These are phyloP conservation scores for Neobulgaria alba DNA, from an alignment of 2,329 filamentous ascomycete species.

Conservation along the genomic window DNA sequence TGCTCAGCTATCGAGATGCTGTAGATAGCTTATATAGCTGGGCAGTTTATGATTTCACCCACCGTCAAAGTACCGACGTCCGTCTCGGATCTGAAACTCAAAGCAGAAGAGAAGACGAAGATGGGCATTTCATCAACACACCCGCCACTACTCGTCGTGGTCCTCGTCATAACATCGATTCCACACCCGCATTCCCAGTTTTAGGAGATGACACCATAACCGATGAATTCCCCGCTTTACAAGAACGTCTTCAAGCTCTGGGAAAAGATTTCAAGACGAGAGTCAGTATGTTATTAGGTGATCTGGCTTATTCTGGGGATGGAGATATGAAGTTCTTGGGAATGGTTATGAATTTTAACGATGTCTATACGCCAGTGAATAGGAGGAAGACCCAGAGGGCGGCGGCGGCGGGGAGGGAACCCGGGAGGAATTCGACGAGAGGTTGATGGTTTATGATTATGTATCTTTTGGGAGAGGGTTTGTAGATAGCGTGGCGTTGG, in stretches of 20 bases:
- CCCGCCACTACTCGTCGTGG: constrained; percentile 25
- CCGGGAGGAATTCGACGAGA: constrained; percentile 46
- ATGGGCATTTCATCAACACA: constrained; percentile 19
- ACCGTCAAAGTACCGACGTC: constrained; percentile 75
- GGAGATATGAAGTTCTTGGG: constrained; percentile 92
- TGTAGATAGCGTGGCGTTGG: constrained; percentile 6
- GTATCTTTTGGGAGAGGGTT: neutral
- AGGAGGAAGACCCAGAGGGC: constrained; percentile 39
- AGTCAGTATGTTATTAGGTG: constrained; percentile 76
- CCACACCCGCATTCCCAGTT: constrained; percentile 15
- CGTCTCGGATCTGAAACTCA: constrained; percentile 47
- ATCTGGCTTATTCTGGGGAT: constrained; percentile 87
- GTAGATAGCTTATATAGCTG: constrained; percentile 93
- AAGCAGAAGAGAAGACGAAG: constrained; percentile 28
- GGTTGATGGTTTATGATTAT: constrained; percentile 7
- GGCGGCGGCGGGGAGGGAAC: constrained; percentile 8
- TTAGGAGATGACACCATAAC: constrained; percentile 33
- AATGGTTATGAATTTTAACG: constrained; percentile 98
- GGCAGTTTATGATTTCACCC: constrained; percentile 88
- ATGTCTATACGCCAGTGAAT: constrained; percentile 80
- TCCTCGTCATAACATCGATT: constrained; percentile 21
- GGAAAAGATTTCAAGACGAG: constrained; percentile 68
- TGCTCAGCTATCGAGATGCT: constrained; percentile 88
- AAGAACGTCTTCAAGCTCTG: constrained; percentile 63
- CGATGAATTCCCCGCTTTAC: constrained; percentile 63